A percentile compares a stretch with the other conserved stretches of the same genome.
Conservation (phyloP, 352 stramenopile species). For the Phytopythium delawarense region DNA sequence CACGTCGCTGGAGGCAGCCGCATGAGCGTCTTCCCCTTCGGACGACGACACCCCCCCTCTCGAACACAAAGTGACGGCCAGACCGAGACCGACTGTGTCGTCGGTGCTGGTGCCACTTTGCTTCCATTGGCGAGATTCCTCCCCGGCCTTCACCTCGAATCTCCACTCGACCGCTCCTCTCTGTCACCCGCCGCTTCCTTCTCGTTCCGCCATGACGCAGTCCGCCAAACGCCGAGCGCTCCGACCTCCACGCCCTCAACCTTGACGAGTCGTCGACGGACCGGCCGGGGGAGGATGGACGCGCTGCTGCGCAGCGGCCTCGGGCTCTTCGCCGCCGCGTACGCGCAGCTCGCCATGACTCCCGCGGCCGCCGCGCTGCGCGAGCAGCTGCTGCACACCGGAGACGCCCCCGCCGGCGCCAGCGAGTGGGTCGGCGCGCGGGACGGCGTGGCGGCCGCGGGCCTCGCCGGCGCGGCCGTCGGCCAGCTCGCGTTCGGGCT, state of each 20-base stretch:
- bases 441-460: constrained; percentile 23
- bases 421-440: neutral
- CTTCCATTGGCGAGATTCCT: neutral
- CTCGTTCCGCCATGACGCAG: neutral
- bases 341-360: neutral
- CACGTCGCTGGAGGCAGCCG: too few relatives aligned
- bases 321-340: constrained; percentile 1
- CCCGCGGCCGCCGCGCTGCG: neutral
- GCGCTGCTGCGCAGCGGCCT: neutral
- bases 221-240: neutral
- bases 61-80: too few relatives aligned
- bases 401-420: neutral
- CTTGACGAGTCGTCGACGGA: neutral
- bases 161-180: neutral
- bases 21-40: too few relatives aligned
- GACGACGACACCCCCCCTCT: too few relatives aligned
- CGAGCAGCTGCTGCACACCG: neutral
- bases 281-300: neutral
- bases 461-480: constrained; percentile 26
- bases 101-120: too few relatives aligned
- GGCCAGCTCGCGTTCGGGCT: constrained; percentile 34
- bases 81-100: too few relatives aligned
- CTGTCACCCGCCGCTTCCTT: neutral
- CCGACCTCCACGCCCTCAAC: too few relatives aligned
- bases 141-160: neutral